Evolutionary conservation across 805 yeast genomes (phyloP), one percentile per base, ranked within the genome.

Genomic region (Pichia heedii): DNA sequence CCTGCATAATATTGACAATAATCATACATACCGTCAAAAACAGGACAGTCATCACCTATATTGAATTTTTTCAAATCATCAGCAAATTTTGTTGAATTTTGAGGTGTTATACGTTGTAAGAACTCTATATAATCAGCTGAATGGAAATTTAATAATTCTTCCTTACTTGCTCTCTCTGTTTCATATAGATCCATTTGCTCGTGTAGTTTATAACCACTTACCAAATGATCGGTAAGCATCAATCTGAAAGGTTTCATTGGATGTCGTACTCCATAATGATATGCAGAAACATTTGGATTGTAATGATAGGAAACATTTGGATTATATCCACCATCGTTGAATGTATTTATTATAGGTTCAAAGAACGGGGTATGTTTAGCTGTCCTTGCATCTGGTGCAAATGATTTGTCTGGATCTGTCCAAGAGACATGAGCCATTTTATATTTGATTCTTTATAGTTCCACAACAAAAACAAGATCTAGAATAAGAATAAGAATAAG

Each of bases 231-330:
- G 0, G 98, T 90, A 37, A 90, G 73, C 89, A 88, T 82, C 49
- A 93, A 69, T 51, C 98, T 69, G 62, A 89, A 86, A 15, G 98
- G 98, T 61, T 90, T 90, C 98, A 90, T 90, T n/a, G 98, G 98
- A 63, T 90, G 98, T 47, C 79, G 76, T 1, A 85, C 84, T 16
- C 98, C 98, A 61, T 85, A 89, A 56, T 89, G 96, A 62, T 81
- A 89, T 50, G 77, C 74, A 1, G 85, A 72, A 0, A 81, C 94
- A 42, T 81, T 77, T 22, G 88, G 84, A 61, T 88, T 88, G 63
- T 75, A 86, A 62, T 88, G 97, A 64, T 88, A 88, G 9, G 95
- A 85, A 1, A 88, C 96, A 55, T 76, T 66, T 3, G 81, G 79
- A 12, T 66, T 66, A 46, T 70, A 69, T 7, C 61, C 61, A 12